Evolutionary conservation across 164 flowering plant species (phyloP).

Genomic region (Santalum album): DNA sequence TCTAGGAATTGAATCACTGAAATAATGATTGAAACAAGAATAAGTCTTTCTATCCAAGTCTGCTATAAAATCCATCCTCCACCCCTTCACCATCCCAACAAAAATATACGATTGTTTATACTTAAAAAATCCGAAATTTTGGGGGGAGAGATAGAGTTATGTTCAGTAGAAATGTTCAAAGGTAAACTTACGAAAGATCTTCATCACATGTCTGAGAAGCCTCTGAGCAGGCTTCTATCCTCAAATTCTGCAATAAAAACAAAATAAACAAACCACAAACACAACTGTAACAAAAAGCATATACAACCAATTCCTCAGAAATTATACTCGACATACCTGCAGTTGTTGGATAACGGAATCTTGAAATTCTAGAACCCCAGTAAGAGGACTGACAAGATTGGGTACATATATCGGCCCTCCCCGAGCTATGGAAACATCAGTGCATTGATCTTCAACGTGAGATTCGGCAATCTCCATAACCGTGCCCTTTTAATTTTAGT

Average conservation of each 20-base stretch:
- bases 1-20: too few relatives aligned
- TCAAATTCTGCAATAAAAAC: conserved; percentile 30
- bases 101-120: too few relatives aligned
- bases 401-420: conserved; percentile 67
- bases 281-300: not conserved
- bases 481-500: too few relatives aligned
- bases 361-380: conserved; percentile 35
- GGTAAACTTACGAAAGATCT: conserved; percentile 40
- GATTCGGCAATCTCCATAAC: not conserved
- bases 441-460: conserved; percentile 1
- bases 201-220: conserved; percentile 16
- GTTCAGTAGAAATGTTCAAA: too few relatives aligned
- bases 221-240: conserved; percentile 25
- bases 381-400: conserved; percentile 44
- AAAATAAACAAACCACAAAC: not conserved
- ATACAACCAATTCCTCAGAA: not conserved
- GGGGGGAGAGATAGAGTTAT: too few relatives aligned
- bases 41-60: too few relatives aligned
- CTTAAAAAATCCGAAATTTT: too few relatives aligned
- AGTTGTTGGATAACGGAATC: conserved; percentile 26
- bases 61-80: too few relatives aligned
- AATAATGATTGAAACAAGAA: too few relatives aligned
- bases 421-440: conserved; percentile 30
- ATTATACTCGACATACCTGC: conserved; percentile 24
- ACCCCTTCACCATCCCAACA: too few relatives aligned